A percentile compares a stretch with the other conserved stretches of the same genome.
Evolutionary conservation across 345 rosid genomes (phyloP).

Genomic region (Ceriops decandra): DNA sequence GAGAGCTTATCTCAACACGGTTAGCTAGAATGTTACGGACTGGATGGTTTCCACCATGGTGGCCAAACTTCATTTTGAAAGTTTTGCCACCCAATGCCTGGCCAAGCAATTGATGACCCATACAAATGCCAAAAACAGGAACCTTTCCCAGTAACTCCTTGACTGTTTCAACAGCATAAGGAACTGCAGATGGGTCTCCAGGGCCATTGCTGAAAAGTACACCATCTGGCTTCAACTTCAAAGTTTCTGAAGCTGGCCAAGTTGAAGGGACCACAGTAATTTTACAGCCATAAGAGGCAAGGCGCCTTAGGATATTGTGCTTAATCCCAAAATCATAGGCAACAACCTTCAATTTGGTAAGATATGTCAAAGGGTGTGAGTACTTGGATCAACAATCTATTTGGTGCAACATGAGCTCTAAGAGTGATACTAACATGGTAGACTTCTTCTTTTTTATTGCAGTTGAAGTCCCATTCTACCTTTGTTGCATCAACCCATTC

Average conservation of each 20-base stretch:
- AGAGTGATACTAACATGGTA: slow-evolving; percentile 52
- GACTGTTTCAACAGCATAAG: slow-evolving; percentile 88
- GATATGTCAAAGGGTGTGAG: slow-evolving; percentile 8
- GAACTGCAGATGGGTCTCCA: slow-evolving; percentile 97
- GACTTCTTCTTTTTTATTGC: slow-evolving; percentile 33
- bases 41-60: slow-evolving; percentile 97
- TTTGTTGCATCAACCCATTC: slow-evolving; percentile 75
- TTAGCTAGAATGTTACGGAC: slow-evolving; percentile 64
- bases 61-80: slow-evolving; percentile 97
- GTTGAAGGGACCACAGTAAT: slow-evolving; percentile 86
- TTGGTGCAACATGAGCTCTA: slow-evolving; percentile 3
- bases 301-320: slow-evolving; percentile 80
- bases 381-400: slow-evolving; percentile 12
- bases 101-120: slow-evolving; percentile 97
- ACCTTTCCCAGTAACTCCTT: slow-evolving; percentile 76
- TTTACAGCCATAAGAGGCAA: slow-evolving; percentile 84
- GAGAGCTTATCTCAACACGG: slow-evolving; percentile 92
- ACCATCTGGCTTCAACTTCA: slow-evolving; percentile 87
- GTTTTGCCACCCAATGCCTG: slow-evolving; percentile 98
- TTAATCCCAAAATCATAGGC: slow-evolving; percentile 96
- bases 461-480: slow-evolving; percentile 77
- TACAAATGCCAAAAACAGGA: slow-evolving; percentile 96
- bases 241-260: slow-evolving; percentile 79
- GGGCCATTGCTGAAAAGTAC: slow-evolving; percentile 99
- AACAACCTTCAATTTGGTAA: slow-evolving; percentile 51